A percentile compares a stretch with the other conserved stretches of the same genome.
Evolutionary conservation across 164 flowering plant genomes (phyloP).

Genomic region (Sedum album): DNA sequence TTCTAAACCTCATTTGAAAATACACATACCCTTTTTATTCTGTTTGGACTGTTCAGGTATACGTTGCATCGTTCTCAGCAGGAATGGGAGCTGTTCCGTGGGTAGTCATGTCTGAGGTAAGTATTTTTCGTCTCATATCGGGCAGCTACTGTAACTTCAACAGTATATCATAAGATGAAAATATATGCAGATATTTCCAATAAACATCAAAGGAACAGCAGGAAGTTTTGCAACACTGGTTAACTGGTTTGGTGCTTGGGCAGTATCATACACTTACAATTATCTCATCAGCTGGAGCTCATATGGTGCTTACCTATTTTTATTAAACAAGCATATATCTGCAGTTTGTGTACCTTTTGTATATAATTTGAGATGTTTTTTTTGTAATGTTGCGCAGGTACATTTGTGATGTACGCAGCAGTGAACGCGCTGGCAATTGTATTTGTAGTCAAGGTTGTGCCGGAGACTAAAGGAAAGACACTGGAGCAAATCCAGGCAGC

Average conservation of each 20-base stretch:
- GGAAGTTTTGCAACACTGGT: slow-evolving; percentile 64
- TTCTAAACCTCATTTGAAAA: too few species aligned
- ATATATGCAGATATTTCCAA: slow-evolving; percentile 6
- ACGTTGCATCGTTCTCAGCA: slow-evolving; percentile 9
- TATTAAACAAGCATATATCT: neutral
- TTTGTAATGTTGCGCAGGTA: slow-evolving; percentile 30
- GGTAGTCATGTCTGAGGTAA: slow-evolving; percentile 10
- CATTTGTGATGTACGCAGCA: slow-evolving; percentile 45
- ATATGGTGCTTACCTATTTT: slow-evolving; percentile 31
- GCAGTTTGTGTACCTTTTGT: neutral
- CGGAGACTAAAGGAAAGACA: slow-evolving; percentile 83
- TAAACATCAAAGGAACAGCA: slow-evolving; percentile 6
- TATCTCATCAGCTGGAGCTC: slow-evolving; percentile 83
- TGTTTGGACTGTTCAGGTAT: slow-evolving; percentile 4
- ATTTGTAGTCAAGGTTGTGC: slow-evolving; percentile 56
- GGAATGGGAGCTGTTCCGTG: slow-evolving; percentile 11
- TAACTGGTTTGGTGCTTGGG: slow-evolving; percentile 88
- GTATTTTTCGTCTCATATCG: neutral
- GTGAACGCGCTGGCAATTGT: slow-evolving; percentile 42
- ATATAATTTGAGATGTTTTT: neutral
- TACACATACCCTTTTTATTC: neutral
- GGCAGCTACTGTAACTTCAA: too few species aligned
- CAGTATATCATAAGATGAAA: neutral
- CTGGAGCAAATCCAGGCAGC: slow-evolving; percentile 74
- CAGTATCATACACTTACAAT: slow-evolving; percentile 72